Conservation (phyloP, 2,329 filamentous ascomycete species). For the Xylaria sp. region DNA sequence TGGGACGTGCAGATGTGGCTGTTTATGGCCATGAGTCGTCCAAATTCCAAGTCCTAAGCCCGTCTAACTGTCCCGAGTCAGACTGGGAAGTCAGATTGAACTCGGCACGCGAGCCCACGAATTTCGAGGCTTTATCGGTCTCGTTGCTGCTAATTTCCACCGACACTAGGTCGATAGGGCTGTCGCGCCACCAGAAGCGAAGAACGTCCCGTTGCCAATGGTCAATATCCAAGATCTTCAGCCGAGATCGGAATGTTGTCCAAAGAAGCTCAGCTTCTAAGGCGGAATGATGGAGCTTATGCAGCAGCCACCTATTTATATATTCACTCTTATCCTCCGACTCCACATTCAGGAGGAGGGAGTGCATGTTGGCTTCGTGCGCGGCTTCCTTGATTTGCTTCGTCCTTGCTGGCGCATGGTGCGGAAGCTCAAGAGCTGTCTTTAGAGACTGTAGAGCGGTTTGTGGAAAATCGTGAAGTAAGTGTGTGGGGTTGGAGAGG, state of each 20-base stretch:
- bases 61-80: slow-evolving; percentile 42
- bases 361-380: slow-evolving; percentile 62
- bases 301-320: slow-evolving; percentile 65
- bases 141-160: slow-evolving; percentile 35
- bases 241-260: slow-evolving; percentile 48
- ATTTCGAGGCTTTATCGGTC: slow-evolving; percentile 39
- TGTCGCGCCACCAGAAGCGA: slow-evolving; percentile 55
- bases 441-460: slow-evolving; percentile 57
- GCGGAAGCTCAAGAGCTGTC: slow-evolving; percentile 53
- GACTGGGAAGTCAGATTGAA: slow-evolving; percentile 38
- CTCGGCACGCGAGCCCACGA: slow-evolving; percentile 24
- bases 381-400: slow-evolving; percentile 54
- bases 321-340: slow-evolving; percentile 57
- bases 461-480: slow-evolving; percentile 54
- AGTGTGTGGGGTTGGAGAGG: slow-evolving; percentile 61
- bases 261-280: slow-evolving; percentile 59
- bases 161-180: slow-evolving; percentile 43
- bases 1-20: neutral
- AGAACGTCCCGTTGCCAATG: slow-evolving; percentile 59
- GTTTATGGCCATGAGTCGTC: slow-evolving; percentile 39
- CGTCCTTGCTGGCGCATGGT: slow-evolving; percentile 50
- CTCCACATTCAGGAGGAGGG: slow-evolving; percentile 51
- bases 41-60: slow-evolving; percentile 40
- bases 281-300: slow-evolving; percentile 60
- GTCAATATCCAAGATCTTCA: slow-evolving; percentile 51